Evolutionary conservation across 306 rosid species (phyloP), one percentile per base, ranked within the genome.

Genomic region (Aeschynomene evenia): DNA sequence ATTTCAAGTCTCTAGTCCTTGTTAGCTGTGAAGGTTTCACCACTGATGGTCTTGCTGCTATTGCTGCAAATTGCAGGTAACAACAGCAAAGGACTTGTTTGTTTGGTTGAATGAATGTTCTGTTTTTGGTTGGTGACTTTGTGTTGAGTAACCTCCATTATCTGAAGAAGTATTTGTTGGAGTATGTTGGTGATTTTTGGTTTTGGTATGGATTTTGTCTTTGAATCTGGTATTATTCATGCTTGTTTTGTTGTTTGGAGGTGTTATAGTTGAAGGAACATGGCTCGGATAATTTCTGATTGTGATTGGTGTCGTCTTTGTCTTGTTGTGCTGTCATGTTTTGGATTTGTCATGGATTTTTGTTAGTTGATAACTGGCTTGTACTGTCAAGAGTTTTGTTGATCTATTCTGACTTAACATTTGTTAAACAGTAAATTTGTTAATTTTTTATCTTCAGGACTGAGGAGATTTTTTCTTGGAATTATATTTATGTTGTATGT

Each of bases 21-120:
- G 87, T 87, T 67, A 88, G 88, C 82, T 94, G 99, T 73, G 96
- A 94, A 77, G 99, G 97, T 63, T 94, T 94, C 74, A 73, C 96
- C 66, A 88, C 99, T 22, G 89, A 82, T 79, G 99, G 97, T 63
- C 95, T 94, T 16, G 92, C 95, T 66, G 89, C 96, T 49, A 20
- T 94, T 21, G 97, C 97, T 80, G 84, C 97, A 54, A 87, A 94
- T 80, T 94, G 99, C 81, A 87, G 89, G 98, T 94, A 62, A n/a
- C n/a, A n/a, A n/a, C n/a, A 74, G 61, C n/a, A 21, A n/a, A 66
- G 19, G n/a, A 7, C 23, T 33, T 14, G 15, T 26, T 54, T 14
- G 28, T 4, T 16, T 33, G 18, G 54, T n/a, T n/a, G n/a, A n/a
- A n/a, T n/a, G n/a, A n/a, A 15, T 68, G 54, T 29, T 63, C 6